A percentile compares a stretch with the other conserved stretches of the same genome.
Evolutionary conservation across 169 alveolate species (phyloP).

Genomic region (Babesia divergens): DNA sequence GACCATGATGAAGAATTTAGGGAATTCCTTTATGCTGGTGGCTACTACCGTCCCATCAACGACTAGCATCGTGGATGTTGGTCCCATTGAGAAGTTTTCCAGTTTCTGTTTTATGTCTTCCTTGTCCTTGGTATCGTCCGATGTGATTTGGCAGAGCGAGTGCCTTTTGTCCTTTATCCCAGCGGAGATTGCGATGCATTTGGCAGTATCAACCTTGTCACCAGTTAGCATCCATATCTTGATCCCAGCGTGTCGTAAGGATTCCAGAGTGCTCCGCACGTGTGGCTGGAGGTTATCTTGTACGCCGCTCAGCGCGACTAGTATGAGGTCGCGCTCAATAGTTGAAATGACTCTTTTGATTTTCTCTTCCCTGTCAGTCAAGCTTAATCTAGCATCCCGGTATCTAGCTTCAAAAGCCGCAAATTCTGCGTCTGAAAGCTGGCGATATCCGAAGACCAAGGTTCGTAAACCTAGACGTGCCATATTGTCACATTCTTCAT

Average conservation of each 20-base stretch:
- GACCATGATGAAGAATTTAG: conserved; percentile 78
- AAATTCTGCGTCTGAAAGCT: conserved; percentile 84
- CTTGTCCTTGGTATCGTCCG: conserved; percentile 65
- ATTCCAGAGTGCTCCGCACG: conserved; percentile 90
- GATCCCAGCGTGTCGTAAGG: conserved; percentile 93
- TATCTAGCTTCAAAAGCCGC: conserved; percentile 67
- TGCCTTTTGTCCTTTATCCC: conserved; percentile 86
- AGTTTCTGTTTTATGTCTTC: conserved; percentile 56
- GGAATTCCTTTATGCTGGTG: conserved; percentile 68
- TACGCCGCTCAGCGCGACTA: conserved; percentile 93
- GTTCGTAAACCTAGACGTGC: conserved; percentile 94
- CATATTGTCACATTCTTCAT: conserved; percentile 88
- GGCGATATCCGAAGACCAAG: conserved; percentile 89
- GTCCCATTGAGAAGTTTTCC: conserved; percentile 65
- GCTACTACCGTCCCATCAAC: conserved; percentile 85
- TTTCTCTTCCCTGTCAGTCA: conserved; percentile 70
- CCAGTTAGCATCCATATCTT: conserved; percentile 99
- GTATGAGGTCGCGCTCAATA: conserved; percentile 84
- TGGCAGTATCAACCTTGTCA: conserved; percentile 99
- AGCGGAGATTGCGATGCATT: conserved; percentile 94
- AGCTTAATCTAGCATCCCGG: conserved; percentile 56
- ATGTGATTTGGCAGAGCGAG: conserved; percentile 65
- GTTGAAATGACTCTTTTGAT: conserved; percentile 61
- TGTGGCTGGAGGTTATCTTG: conserved; percentile 94
- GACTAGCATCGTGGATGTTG: conserved; percentile 74